phyloP scores from a whole-genome alignment of 371 early-diverging fungal species.

The Mortierella sp. region DNA sequence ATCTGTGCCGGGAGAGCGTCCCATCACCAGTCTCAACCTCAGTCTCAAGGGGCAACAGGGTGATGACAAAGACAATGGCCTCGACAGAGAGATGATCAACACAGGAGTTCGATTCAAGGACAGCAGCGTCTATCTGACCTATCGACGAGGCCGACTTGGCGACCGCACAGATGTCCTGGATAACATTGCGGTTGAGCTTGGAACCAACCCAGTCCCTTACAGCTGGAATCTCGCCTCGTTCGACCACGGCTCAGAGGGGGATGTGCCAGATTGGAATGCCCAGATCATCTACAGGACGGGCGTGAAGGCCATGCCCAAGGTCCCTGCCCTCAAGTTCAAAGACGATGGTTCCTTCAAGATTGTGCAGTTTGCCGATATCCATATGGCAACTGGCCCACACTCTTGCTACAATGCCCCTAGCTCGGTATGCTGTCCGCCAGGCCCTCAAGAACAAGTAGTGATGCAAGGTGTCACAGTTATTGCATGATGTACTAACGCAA shows the following conservation, averaged over 20 bases:
- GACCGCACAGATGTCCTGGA: constrained; percentile 43
- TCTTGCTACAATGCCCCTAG: constrained; percentile 59
- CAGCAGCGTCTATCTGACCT: constrained; percentile 30
- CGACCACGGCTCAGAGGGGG: constrained; percentile 14
- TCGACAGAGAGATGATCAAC: constrained; percentile 56
- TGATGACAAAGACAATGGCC: constrained; percentile 55
- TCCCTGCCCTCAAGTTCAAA: constrained; percentile 57
- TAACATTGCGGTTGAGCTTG: constrained; percentile 65
- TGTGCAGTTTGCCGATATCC: constrained; percentile 68
- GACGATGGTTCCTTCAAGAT: constrained; percentile 66
- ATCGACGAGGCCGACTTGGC: constrained; percentile 22
- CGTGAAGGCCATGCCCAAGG: constrained; percentile 6
- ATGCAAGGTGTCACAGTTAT: neutral
- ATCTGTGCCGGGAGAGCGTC: constrained; percentile 38
- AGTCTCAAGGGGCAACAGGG: constrained; percentile 52
- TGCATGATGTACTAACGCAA: neutral
- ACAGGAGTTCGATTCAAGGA: constrained; percentile 45
- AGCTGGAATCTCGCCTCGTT: constrained; percentile 35
- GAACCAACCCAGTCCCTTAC: constrained; percentile 47
- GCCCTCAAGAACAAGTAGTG: neutral
- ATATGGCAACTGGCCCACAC: constrained; percentile 66
- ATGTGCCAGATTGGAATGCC: constrained; percentile 39
- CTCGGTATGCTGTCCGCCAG: constrained; percentile 43
- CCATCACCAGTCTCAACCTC: constrained; percentile 30
- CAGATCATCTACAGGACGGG: constrained; percentile 37